Percentiles rank a stretch among this genome's conserved stretches.
phyloP scores from a whole-genome alignment of 441 rosid species.

The Adansonia madagascariensis region DNA sequence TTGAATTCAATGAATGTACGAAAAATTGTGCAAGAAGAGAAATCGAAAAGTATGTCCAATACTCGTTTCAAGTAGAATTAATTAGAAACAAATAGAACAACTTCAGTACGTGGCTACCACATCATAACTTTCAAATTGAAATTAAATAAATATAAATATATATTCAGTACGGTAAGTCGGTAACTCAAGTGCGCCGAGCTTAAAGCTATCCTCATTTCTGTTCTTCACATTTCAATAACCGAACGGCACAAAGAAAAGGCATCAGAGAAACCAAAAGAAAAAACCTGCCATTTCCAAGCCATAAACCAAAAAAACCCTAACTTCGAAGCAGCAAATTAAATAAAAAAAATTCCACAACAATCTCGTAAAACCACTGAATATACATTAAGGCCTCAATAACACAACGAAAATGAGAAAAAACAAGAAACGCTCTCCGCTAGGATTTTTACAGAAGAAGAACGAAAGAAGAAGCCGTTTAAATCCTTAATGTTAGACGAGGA shows the following conservation, averaged over 20 bases:
- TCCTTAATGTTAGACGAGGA: constrained; percentile 10
- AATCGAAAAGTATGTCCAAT: neutral
- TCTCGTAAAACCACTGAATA: constrained; percentile 28
- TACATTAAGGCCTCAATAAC: neutral
- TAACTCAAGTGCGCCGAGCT: neutral
- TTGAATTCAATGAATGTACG: neutral
- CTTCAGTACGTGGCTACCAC: neutral
- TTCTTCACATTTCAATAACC: neutral
- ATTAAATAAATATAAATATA: neutral
- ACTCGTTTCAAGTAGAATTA: neutral
- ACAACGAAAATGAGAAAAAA: neutral
- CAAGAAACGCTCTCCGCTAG: constrained; percentile 18
- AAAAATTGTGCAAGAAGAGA: neutral
- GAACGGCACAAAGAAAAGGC: too few species aligned
- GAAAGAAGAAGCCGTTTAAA: neutral
- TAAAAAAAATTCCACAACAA: constrained; percentile 10
- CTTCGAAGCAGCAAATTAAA: constrained; percentile 9
- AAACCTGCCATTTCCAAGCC: neutral
- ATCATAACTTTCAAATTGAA: constrained; percentile 8
- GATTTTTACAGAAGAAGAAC: constrained; percentile 26
- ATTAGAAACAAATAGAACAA: neutral
- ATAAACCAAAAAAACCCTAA: constrained; percentile 49
- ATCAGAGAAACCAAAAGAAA: neutral
- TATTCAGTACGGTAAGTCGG: neutral
- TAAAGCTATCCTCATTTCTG: neutral